phyloP scores from a whole-genome alignment of 768 basidiomycete genomes.

The Rhodotorula kratochvilovae region DNA sequence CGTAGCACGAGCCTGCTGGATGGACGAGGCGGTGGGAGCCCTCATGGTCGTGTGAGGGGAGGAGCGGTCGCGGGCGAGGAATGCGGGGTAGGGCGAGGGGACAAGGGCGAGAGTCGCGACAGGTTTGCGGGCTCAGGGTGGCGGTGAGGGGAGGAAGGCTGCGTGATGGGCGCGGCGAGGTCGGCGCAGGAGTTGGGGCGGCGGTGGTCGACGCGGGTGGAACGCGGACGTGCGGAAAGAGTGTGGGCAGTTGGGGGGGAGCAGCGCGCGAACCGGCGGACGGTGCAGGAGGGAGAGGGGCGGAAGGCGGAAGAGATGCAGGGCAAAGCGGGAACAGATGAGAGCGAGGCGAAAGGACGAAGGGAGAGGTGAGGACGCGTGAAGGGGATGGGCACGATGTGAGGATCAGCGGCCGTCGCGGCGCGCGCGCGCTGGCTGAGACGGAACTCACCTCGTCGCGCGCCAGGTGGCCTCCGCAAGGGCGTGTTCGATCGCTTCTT shows the following conservation, averaged over 20 bases:
- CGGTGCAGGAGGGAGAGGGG: constrained; percentile 1
- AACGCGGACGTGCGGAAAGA: constrained; percentile 20
- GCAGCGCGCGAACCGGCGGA: not conserved
- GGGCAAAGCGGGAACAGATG: constrained; percentile 19
- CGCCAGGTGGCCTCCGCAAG: no score
- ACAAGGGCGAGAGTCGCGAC: not conserved
- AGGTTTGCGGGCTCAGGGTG: not conserved
- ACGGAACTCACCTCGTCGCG: no score
- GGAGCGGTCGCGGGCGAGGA: constrained; percentile 10
- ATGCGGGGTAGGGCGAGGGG: constrained; percentile 20
- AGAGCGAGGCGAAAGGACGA: constrained; percentile 7
- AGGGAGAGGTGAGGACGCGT: constrained; percentile 24
- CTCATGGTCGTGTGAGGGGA: constrained; percentile 21
- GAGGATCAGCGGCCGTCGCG: not conserved
- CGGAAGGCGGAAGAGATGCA: constrained; percentile 25
- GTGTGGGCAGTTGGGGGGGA: constrained; percentile 15
- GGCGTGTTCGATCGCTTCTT: no score
- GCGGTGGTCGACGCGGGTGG: not conserved
- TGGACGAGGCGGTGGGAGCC: constrained; percentile 22
- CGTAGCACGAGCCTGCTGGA: constrained; percentile 23
- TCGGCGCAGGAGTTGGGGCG: not conserved
- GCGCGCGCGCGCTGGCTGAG: no score
- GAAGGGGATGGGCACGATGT: constrained; percentile 13
- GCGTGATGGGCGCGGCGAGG: not conserved
- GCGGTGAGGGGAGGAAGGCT: not conserved